A percentile compares a stretch with the other conserved stretches of the same genome.
Evolutionary conservation across 1,139 yeast species (phyloP).

Genomic region (Diutina sp.): DNA sequence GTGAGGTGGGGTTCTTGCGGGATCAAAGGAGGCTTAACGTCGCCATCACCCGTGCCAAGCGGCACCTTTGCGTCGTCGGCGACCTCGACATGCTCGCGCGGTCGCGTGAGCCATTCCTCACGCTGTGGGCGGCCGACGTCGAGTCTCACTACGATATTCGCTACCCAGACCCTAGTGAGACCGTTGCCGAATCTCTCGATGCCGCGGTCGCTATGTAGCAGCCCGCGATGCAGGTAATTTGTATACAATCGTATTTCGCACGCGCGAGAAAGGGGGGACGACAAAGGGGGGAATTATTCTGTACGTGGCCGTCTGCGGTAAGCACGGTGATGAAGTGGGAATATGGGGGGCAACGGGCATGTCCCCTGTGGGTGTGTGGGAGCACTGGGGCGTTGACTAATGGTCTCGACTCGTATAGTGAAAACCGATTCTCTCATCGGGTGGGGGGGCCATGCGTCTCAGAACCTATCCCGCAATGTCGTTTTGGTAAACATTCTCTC

Average conservation of each 20-base stretch:
- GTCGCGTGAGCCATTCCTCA: constrained; percentile 34
- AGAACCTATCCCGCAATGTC: too few species aligned
- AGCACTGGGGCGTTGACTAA: too few species aligned
- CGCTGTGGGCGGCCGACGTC: constrained; percentile 60
- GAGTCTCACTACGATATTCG: constrained; percentile 56
- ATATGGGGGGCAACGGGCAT: too few species aligned
- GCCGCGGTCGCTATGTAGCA: neutral
- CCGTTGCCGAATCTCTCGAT: neutral
- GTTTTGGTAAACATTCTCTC: too few species aligned
- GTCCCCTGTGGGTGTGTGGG: too few species aligned
- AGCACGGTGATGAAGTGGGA: neutral
- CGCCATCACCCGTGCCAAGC: constrained; percentile 82
- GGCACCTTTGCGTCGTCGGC: constrained; percentile 79
- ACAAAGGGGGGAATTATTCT: neutral
- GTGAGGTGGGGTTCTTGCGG: constrained; percentile 63
- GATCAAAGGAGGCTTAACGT: constrained; percentile 72
- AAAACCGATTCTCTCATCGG: neutral
- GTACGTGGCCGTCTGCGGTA: neutral
- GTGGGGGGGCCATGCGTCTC: too few species aligned
- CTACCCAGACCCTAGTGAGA: constrained; percentile 38
- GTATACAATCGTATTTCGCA: neutral
- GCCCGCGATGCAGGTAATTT: neutral
- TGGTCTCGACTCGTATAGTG: neutral
- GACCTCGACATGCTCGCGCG: constrained; percentile 53
- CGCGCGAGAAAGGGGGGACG: neutral